A percentile compares a stretch with the other conserved stretches of the same genome.
These are phyloP conservation scores for Populus simonii DNA, from an alignment of 345 rosid species.

Conservation along the genomic window DNA sequence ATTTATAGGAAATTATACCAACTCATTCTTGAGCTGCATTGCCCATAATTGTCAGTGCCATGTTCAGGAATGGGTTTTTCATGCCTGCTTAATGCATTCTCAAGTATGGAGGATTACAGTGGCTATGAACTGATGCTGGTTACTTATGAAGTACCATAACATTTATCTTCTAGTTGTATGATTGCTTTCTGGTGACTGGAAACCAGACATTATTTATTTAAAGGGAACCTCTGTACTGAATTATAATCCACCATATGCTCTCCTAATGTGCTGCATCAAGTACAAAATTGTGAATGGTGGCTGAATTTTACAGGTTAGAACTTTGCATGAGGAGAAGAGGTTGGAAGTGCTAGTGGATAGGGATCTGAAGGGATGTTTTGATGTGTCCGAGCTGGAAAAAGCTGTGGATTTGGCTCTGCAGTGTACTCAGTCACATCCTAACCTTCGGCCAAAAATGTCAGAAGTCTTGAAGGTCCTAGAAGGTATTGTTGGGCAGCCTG, in stretches of 20 bases:
- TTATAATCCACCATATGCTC: neutral
- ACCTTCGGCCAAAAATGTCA: slow-evolving; percentile 75
- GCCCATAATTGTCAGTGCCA: neutral
- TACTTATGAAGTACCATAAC: neutral
- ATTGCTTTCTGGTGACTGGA: neutral
- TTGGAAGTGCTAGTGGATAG: slow-evolving; percentile 65
- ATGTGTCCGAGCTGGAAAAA: slow-evolving; percentile 60
- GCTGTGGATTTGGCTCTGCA: slow-evolving; percentile 65
- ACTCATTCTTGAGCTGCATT: neutral
- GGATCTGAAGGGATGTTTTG: slow-evolving; percentile 73
- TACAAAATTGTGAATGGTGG: neutral
- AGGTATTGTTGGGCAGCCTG: slow-evolving; percentile 58
- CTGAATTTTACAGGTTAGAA: slow-evolving; percentile 55
- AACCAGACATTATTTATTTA: neutral
- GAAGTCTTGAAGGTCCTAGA: slow-evolving; percentile 68
- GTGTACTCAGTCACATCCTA: slow-evolving; percentile 72
- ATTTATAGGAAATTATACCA: neutral
- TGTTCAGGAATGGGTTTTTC: neutral
- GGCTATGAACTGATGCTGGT: neutral
- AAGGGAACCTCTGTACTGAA: neutral
- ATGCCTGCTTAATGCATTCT: neutral
- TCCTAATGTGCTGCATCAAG: neutral
- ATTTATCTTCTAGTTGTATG: neutral
- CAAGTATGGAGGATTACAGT: neutral
- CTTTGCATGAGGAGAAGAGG: slow-evolving; percentile 69